Evolutionary conservation across 2,329 filamentous ascomycete genomes (phyloP), one percentile per base, ranked within the genome.

Genomic region (Aspergillus luchuensis): DNA sequence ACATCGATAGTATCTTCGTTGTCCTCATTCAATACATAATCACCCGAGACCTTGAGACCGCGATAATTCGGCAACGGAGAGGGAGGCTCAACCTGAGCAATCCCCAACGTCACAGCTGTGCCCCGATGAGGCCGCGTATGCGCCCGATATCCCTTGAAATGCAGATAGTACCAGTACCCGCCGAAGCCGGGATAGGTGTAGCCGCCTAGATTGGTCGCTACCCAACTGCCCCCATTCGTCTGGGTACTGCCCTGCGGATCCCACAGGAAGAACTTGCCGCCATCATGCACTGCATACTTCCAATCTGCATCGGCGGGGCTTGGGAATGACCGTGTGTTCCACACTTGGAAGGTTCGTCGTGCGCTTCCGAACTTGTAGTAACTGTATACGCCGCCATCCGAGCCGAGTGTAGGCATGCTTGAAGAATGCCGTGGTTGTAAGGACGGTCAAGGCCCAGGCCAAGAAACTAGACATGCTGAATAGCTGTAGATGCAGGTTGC

Each of bases 281-380:
- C 53, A n/a, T 33, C 23, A 6, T n/a, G 53, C 17, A 48, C 53
- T 6, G 21, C 23, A 13, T 39, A 17, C 6, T 21, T 36, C n/a
- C 10, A n/a, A 4, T n/a, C 17, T n/a, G 11, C 10, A 15, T 19
- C 39, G 3, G n/a, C 4, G 39, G 6, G 11, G 39, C 1, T 30
- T 30, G 52, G 36, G 7, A 45, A 45, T 5, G 23, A 38, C 21
- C 52, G 39, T 7, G 52, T 39, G 10, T 45, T 23, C 52, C 39
- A 55, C 0, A 45, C 39, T 8, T 55, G 52, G 23, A 55, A 55
- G 52, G 28, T 30, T 15, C 39, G 39, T 17, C 19, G 41, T 5
- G 39, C 45, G 28, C 53, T 47, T 17, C 53, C 53, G 17, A 56
- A 56, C n/a, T 36, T 56, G 25, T 56, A 56, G 53, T 56, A 56